Evolutionary conservation across 768 basidiomycete genomes (phyloP), one percentile per base, ranked within the genome.

Genomic region (Amanita jacksonii): DNA sequence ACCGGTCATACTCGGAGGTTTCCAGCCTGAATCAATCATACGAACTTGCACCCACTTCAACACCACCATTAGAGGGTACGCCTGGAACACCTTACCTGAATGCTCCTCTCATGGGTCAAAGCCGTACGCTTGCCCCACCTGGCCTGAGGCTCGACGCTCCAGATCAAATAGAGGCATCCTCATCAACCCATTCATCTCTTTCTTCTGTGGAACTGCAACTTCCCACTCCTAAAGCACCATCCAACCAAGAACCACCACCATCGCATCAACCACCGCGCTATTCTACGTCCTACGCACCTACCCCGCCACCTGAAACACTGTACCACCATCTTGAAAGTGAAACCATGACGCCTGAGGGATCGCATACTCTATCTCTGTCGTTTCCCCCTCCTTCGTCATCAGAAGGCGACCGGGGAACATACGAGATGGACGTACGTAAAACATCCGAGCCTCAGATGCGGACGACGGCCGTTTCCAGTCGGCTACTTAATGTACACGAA

Each of bases 1-100:
- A 59, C 36, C 74, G 80, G 4, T 85, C 85, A 1, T 58, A 68
- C 2, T 86, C 83, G 0, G 85, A 87, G 51, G 49, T 80, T 7
- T 71, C 73, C 3, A 51, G 52, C 45, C 50, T 45, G 35, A 62
- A 63, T 15, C 57, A 66, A 33, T 48, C 46, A 38, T 82, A 84
- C 47, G 77, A 77, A 43, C 72, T 76, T 1, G 66, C 68, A 2
- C 49, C 55, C 42, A 9, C 38, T 10, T 31, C 31, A 18, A 57
- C 61, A 3, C 54, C 19, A 62, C 61, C 40, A 59, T 66, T 1
- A 57, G 56, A 20, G 54, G 67, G 52, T 60, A 70, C 60, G 62
- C 69, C 47, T 54, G 64, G 49, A 62, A 59, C 41, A 58, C 74
- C 57, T 56, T 80, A 59, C 65, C 70, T 61, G 22, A 63, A 63